These are phyloP conservation scores for Nemania diffusa DNA, from an alignment of 2,329 filamentous ascomycete species.

Conservation along the genomic window DNA sequence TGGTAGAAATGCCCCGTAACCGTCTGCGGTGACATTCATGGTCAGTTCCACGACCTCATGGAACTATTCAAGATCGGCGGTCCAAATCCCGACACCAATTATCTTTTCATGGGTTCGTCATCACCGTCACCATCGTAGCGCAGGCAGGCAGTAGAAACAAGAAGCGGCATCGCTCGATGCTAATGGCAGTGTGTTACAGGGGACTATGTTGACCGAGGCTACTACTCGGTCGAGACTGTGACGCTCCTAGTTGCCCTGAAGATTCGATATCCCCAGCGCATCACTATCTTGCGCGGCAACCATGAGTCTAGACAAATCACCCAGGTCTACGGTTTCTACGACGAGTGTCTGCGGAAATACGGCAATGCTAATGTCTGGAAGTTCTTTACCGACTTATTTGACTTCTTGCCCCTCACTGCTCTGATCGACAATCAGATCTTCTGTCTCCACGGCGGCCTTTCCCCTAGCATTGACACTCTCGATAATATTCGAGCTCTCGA, in stretches of 20 bases:
- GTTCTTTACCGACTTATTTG: slow-evolving; percentile 98
- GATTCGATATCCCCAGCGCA: slow-evolving; percentile 96
- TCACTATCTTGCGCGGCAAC: slow-evolving; percentile 98
- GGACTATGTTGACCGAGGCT: slow-evolving; percentile 98
- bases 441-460: slow-evolving; percentile 95
- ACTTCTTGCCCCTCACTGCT: slow-evolving; percentile 96
- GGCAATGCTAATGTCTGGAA: slow-evolving; percentile 99
- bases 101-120: slow-evolving; percentile 93
- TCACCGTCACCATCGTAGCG: not conserved
- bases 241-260: slow-evolving; percentile 96
- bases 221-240: slow-evolving; percentile 98
- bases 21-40: slow-evolving; percentile 98
- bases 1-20: slow-evolving; percentile 95
- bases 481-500: slow-evolving; percentile 96
- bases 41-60: slow-evolving; percentile 99
- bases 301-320: slow-evolving; percentile 99
- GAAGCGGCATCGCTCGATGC: not conserved
- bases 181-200: slow-evolving; percentile 61
- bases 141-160: slow-evolving; percentile 1
- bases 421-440: slow-evolving; percentile 99
- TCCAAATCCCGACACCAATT: slow-evolving; percentile 98
- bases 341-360: slow-evolving; percentile 98
- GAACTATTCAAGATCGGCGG: slow-evolving; percentile 99
- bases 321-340: slow-evolving; percentile 99
- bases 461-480: slow-evolving; percentile 93